Evolutionary conservation across 2,329 filamentous ascomycete genomes (phyloP), one percentile per base, ranked within the genome.

Genomic region (Dothidotthia symphoricarpi): DNA sequence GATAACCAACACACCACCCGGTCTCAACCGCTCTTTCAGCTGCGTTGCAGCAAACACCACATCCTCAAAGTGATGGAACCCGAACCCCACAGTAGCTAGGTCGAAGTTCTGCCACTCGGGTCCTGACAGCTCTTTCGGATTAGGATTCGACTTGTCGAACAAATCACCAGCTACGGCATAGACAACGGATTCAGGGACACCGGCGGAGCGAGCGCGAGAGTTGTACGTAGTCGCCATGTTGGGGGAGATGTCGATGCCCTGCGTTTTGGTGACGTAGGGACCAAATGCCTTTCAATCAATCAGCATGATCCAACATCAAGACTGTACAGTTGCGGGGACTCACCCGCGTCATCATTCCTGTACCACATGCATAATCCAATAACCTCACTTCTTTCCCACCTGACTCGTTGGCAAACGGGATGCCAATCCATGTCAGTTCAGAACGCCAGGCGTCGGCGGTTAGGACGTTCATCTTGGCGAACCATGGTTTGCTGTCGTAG

Each of bases 331-430:
- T n/a, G n/a, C n/a, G 28, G 8, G 33, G 40, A 67, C 74, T 50
- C 59, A 85, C 82, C 62, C 76, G 74, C 10, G 83, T 83, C 46
- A 86, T 71, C 37, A 79, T 65, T 2, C 84, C 84, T 5, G 83
- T 82, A 7, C 86, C 86, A 57, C 85, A 89, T 12, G 86, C 86
- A 64, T 89, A 90, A 60, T 90, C 86, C 2, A 89, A 70, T 14
- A 88, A 66, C 30, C 75, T 75, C 28, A 80, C 55, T 31, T 61
- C 47, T 16, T 55, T 39, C 7, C 64, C 64, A 9, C 49, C 36
- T 2, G 14, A 49, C 1, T 36, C 43, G 17, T 62, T 72, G 29
- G 66, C 63, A 69, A 80, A 82, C 36, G 77, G 71, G 16, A 79
- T 75, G 28, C 80, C 81, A 40, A 87, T 76, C 70, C 85, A 86